Conservation (phyloP, 1,139 yeast species). For the Hemisphaericaspora xylofermentans region DNA sequence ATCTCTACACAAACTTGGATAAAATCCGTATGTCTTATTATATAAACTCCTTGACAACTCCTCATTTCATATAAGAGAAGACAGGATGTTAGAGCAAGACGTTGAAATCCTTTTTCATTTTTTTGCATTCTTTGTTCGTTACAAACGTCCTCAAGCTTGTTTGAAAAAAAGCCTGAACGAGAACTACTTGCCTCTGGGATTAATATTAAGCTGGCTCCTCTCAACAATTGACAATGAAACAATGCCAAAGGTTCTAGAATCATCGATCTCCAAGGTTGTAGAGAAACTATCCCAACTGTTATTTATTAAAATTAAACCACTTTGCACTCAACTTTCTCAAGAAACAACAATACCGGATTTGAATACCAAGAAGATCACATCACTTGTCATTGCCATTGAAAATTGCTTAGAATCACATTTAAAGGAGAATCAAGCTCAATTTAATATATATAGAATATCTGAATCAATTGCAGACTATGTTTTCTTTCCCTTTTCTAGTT, state of each 20-base stretch:
- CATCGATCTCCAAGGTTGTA: slow-evolving; percentile 3
- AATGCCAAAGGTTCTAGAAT: slow-evolving; percentile 1
- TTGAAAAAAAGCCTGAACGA: no score
- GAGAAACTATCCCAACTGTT: slow-evolving; percentile 26
- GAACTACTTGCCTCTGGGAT: no score
- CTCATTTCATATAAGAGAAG: no score
- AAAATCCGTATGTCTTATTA: no score
- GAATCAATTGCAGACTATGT: slow-evolving; percentile 42
- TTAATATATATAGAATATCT: slow-evolving; percentile 24
- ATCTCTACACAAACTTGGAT: no score
- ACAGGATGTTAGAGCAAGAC: no score
- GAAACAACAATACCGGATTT: slow-evolving; percentile 17
- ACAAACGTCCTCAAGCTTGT: no score
- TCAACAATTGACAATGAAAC: slow-evolving; percentile 1
- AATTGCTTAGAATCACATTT: slow-evolving; percentile 18
- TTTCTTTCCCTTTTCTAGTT: slow-evolving; percentile 39
- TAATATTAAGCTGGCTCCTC: no score
- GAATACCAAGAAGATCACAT: slow-evolving; percentile 12
- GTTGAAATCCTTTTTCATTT: no score
- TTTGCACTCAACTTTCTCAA: slow-evolving; percentile 33
- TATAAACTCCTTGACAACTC: no score
- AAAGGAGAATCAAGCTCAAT: slow-evolving; percentile 11
- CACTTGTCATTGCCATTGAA: slow-evolving; percentile 14
- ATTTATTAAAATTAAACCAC: slow-evolving; percentile 32
- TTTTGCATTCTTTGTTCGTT: no score